Evolutionary conservation across 306 rosid species (phyloP).

Genomic region (Acacia melanoxylon): DNA sequence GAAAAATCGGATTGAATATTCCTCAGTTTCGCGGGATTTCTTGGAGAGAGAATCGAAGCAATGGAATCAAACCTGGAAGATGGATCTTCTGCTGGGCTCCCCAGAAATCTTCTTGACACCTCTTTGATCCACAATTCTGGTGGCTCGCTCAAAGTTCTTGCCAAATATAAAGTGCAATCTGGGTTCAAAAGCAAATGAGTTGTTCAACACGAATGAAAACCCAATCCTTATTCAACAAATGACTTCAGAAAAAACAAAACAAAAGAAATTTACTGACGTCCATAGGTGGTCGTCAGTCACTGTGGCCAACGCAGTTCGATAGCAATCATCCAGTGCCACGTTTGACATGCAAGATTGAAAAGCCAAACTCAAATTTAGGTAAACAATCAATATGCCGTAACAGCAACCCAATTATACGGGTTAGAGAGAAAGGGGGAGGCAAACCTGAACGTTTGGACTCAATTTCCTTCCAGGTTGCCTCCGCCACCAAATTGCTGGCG

Average conservation of each 20-base stretch:
- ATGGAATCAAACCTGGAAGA: slow-evolving; percentile 70
- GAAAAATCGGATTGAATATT: not conserved
- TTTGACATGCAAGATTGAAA: not conserved
- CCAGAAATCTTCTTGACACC: slow-evolving; percentile 77
- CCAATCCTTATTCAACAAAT: not conserved
- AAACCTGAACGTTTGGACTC: slow-evolving; percentile 34
- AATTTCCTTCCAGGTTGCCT: slow-evolving; percentile 39
- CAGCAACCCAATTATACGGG: not conserved
- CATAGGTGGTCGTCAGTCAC: slow-evolving; percentile 48
- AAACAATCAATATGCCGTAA: not conserved
- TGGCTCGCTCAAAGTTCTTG: slow-evolving; percentile 89
- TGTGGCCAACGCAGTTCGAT: not conserved
- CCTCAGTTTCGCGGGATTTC: not conserved
- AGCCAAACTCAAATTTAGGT: not conserved
- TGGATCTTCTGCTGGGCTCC: slow-evolving; percentile 68
- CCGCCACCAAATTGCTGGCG: slow-evolving; percentile 34
- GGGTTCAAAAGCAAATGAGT: slow-evolving; percentile 20
- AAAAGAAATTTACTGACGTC: slow-evolving; percentile 39
- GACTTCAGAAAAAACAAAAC: not conserved
- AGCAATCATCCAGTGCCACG: not conserved
- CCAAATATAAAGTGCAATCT: slow-evolving; percentile 91
- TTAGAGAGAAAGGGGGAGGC: not conserved
- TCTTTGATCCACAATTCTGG: slow-evolving; percentile 80
- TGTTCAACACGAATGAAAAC: not conserved
- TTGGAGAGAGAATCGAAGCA: not conserved